Evolutionary conservation across 148 eudicot genomes (phyloP), one percentile per base, ranked within the genome.

Genomic region (Mesembryanthemum crystallinum): DNA sequence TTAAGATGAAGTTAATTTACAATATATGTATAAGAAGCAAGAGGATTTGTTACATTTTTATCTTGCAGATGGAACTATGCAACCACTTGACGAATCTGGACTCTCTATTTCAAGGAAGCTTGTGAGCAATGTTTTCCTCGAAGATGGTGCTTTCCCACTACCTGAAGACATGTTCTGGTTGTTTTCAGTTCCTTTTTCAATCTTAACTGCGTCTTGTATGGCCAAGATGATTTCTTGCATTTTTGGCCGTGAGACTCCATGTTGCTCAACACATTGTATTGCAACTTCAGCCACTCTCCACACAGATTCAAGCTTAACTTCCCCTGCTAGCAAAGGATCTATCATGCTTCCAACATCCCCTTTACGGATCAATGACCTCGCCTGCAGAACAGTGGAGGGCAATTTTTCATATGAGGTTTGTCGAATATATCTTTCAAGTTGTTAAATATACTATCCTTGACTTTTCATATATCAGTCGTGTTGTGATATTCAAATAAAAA

Each of bases 211-310:
- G 59, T 95, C 99, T 80, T 92, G 99, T 83, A 95, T 83, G 27
- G 96, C 97, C 73, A 88, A 49, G 76, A 90, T 83, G 47, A 95
- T 85, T 77, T 90, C 99, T 70, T 92, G 99, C 99, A 95, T 95
- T 74, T 72, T 88, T 72, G 99, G 99, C 75, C 99, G 77, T 27
- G 92, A 86, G 29, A 27, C 33, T 67, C 94, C 88, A 59, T 85
- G 91, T 65, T 83, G 86, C 42, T 95, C 94, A 6, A 92, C 84
- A 70, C 99, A 95, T 67, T 95, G 96, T 65, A 95, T 84, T 63
- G 97, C 96, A 21, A 88, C 89, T 84, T 95, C 99, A 7, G 97
- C 96, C 63, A 95, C 85, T 74, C 99, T 80, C 99, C 99, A 95
- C 35, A 91, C 82, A 1, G 99, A 95, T 80, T 95, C 99, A 30